phyloP scores from a whole-genome alignment of 495 filamentous ascomycete species.

The Podospora sp. region DNA sequence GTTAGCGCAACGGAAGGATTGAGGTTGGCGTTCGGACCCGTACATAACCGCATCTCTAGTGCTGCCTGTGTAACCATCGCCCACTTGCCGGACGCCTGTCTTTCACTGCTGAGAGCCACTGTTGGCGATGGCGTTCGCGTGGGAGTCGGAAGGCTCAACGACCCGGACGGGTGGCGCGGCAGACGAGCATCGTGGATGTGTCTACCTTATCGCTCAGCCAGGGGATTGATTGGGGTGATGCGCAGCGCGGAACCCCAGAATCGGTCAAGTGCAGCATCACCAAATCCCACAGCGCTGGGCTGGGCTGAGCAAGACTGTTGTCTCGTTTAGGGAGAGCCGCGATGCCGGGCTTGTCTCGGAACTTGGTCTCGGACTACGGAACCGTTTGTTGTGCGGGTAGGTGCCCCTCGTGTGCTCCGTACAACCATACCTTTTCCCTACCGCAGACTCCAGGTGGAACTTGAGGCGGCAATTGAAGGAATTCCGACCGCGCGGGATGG shows the following conservation, averaged over 20 bases:
- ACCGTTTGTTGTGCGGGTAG: background rate
- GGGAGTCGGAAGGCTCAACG: background rate
- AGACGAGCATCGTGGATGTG: background rate
- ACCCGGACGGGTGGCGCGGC: background rate
- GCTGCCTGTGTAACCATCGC: background rate
- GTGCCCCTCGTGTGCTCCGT: background rate
- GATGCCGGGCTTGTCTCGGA: background rate
- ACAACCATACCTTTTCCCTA: no score
- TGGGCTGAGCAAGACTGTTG: background rate
- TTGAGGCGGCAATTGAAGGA: background rate
- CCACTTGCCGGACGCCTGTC: background rate
- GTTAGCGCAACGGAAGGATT: background rate
- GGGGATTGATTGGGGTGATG: background rate
- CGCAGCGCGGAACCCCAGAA: background rate
- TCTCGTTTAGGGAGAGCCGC: background rate
- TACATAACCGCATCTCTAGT: background rate
- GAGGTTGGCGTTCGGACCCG: background rate
- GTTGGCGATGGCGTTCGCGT: background rate
- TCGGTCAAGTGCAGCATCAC: background rate
- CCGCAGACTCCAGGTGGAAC: background rate
- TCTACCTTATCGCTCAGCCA: background rate
- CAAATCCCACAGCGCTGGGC: background rate
- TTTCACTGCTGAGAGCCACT: background rate
- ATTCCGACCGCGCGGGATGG: background rate
- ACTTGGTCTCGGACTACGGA: background rate